Evolutionary conservation across 768 basidiomycete species (phyloP), one percentile per base, ranked within the genome.

Genomic region (Lactarius pseudohatsudake): DNA sequence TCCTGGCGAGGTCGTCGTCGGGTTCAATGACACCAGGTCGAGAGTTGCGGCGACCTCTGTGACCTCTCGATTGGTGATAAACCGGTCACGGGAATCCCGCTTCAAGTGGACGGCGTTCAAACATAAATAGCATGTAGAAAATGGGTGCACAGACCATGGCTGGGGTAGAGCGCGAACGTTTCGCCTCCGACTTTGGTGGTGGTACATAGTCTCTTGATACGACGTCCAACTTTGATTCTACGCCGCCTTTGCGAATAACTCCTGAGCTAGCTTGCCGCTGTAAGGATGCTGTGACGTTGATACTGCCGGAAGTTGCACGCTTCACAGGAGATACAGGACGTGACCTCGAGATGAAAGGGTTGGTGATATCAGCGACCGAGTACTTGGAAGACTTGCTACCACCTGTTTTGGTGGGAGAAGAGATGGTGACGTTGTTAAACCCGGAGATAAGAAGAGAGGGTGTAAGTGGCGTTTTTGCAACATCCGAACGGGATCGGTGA

Each of bases 151-250:
- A 20, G 55, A 75, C 73, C 58, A 84, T 82, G 32, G 87, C 85
- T 7, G 90, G 89, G 0, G 88, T 90, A 0, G 90, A 91, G 59
- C 84, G 86, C 0, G 90, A 90, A 7, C 90, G 84, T 72, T 90
- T 91, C 47, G 86, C 75, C 64, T 89, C 86, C 45, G 80, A 75
- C 69, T 84, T 85, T 40, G 77, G 70, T 10, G 83, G 83, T n/a
- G 90, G 89, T 16, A 88, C 81, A 70, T 92, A 92, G 75, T 93
- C 91, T 57, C 83, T 80, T 0, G 88, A 88, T 63, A 93, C 85
- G 26, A 92, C 89, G 56, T 93, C 87, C 18, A 92, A 78, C 64
- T 89, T 81, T 68, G 87, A 88, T 74, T 94, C 91, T 13, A 92
- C 76, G 9, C 90, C 90, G 50, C 91, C 91, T 67, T 85, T 89